Conservation (phyloP, 257 asterid genomes). For the Lantana camara region DNA sequence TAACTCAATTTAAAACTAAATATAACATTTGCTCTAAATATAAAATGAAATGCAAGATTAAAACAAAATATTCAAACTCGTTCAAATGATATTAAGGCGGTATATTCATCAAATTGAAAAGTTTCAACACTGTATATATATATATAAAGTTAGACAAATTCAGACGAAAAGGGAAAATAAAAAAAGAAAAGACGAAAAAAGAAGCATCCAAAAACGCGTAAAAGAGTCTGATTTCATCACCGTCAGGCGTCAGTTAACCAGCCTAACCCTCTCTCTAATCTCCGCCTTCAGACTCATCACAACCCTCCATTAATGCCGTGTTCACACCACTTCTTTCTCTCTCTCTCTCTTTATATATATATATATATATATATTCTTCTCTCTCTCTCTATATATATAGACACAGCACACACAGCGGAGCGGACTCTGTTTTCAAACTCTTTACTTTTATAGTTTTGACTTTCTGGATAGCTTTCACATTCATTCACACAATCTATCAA, state of each 20-base stretch:
- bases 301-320: slow-evolving; percentile 35
- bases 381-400: not conserved
- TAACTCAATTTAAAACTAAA: no score
- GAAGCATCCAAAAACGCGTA: slow-evolving; percentile 26
- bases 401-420: not conserved
- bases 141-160: no score
- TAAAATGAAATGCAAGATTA: no score
- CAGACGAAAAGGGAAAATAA: no score
- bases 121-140: no score
- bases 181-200: not conserved
- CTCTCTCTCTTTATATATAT: not conserved
- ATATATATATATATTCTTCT: not conserved
- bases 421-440: slow-evolving; percentile 27
- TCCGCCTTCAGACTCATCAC: slow-evolving; percentile 45
- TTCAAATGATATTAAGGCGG: no score
- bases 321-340: slow-evolving; percentile 41
- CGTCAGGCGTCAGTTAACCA: slow-evolving; percentile 36
- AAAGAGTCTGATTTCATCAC: slow-evolving; percentile 24
- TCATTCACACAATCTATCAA: slow-evolving; percentile 44
- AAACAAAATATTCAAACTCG: no score
- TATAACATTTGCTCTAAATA: no score
- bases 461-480: slow-evolving; percentile 50
- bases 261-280: slow-evolving; percentile 22
- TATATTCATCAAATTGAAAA: no score
- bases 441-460: slow-evolving; percentile 30